Conservation (phyloP, 2,329 filamentous ascomycete species). For the Exophiala sideris region DNA sequence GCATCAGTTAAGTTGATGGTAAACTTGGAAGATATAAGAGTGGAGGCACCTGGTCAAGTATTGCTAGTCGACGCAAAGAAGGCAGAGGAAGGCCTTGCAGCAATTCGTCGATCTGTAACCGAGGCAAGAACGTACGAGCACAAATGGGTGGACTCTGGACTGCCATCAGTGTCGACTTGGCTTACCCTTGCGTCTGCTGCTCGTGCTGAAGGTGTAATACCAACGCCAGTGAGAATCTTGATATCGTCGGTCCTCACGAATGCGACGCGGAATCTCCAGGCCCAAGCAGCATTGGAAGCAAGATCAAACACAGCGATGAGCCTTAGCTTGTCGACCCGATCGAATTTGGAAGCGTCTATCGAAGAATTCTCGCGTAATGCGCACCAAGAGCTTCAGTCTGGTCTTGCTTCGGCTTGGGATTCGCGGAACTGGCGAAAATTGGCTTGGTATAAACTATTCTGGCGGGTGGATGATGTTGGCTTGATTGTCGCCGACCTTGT, state of each 20-base stretch:
- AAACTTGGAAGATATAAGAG: constrained; percentile 49
- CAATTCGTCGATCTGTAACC: constrained; percentile 65
- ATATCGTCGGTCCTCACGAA: constrained; percentile 62
- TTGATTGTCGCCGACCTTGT: constrained; percentile 80
- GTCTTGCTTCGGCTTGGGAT: constrained; percentile 73
- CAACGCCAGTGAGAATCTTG: constrained; percentile 63
- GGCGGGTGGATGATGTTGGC: constrained; percentile 87
- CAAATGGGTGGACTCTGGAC: constrained; percentile 69
- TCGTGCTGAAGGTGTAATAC: constrained; percentile 51
- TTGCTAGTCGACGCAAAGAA: constrained; percentile 60
- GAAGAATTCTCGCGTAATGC: constrained; percentile 72
- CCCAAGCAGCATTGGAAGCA: constrained; percentile 30
- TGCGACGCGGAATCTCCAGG: constrained; percentile 32
- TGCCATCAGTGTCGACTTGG: constrained; percentile 66
- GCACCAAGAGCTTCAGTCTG: constrained; percentile 76
- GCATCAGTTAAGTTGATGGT: constrained; percentile 55
- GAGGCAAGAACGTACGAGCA: constrained; percentile 71
- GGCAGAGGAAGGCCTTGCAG: constrained; percentile 61
- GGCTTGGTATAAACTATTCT: constrained; percentile 92
- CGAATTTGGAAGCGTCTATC: constrained; percentile 57
- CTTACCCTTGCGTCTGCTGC: constrained; percentile 38
- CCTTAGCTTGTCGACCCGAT: constrained; percentile 38
- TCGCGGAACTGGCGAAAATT: constrained; percentile 75
- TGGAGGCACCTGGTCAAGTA: constrained; percentile 32
- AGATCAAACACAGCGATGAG: constrained; percentile 34